These are phyloP conservation scores for Vigna trinervia DNA, from an alignment of 306 rosid genomes.

Conservation along the genomic window DNA sequence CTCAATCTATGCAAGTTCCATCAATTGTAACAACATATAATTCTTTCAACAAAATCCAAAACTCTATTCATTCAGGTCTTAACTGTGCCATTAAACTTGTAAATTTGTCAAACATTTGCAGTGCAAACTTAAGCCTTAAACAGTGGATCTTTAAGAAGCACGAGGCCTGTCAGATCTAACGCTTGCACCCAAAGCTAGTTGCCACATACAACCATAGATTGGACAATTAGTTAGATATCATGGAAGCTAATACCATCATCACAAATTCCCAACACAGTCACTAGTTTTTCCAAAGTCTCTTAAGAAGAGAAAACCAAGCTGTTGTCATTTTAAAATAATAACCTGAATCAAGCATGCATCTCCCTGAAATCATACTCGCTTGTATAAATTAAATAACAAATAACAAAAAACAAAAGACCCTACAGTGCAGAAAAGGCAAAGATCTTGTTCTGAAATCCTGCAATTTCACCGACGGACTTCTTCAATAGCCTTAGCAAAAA, in stretches of 20 bases:
- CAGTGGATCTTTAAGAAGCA: neutral
- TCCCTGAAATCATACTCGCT: slow-evolving; percentile 3
- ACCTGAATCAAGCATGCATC: too few relatives aligned
- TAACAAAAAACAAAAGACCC: slow-evolving; percentile 1
- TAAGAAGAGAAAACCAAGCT: neutral
- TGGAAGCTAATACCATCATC: slow-evolving; percentile 16
- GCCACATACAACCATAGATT: neutral
- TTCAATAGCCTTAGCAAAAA: neutral
- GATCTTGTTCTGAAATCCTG: slow-evolving; percentile 9
- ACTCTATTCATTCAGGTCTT: slow-evolving; percentile 1
- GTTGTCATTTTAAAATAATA: neutral
- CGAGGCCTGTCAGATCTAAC: neutral
- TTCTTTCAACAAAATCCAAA: slow-evolving; percentile 12
- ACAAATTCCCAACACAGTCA: neutral
- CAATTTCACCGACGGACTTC: neutral
- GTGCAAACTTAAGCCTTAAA: neutral
- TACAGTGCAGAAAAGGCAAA: slow-evolving; percentile 18
- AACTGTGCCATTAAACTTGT: slow-evolving; percentile 1
- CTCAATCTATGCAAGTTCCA: slow-evolving; percentile 12
- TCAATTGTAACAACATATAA: neutral
- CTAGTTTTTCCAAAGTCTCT: neutral
- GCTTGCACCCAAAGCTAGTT: neutral
- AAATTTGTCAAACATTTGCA: neutral
- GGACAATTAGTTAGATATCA: slow-evolving; percentile 14
- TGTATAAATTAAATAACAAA: too few relatives aligned